Base-by-base conservation (phyloP, 2,329 filamentous ascomycete species). In the Sphaerulina populicola region DNA sequence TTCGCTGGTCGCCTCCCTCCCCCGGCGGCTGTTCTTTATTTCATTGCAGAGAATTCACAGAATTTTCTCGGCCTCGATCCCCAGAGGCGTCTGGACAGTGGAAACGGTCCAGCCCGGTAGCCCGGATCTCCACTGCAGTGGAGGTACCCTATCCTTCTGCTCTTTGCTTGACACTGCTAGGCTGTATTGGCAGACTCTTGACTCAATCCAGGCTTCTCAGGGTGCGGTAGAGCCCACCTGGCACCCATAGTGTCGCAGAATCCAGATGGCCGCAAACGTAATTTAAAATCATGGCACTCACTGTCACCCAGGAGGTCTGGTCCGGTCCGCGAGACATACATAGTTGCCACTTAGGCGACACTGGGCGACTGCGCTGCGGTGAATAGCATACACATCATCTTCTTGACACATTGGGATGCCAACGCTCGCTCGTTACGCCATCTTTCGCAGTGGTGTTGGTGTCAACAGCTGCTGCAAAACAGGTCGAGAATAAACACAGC, bases 1-100 rank as follows among this genome's bases (percentile, higher is more conserved):
- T 49, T 49, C 41, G 47, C 40, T 38, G 47, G 31, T 14, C n/a
- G n/a, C n/a, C n/a, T n/a, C n/a, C 14, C 18, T 27, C 18, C 14
- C 18, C 27, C 27, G 11, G 27, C 39, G 40, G 40, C 47, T n/a
- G 39, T 44, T 49, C 18, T 43, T 18, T n/a, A n/a, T 18, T 18
- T 18, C 4, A 18, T 18, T 18, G 18, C 18, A 18, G 18, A 18
- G 18, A 18, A 18, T 43, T 27, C n/a, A n/a, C n/a, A n/a, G n/a
- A n/a, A n/a, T n/a, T n/a, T n/a, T n/a, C n/a, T n/a, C n/a, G n/a
- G n/a, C n/a, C 4, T 33, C 31, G 39, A 21, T 36, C 46, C 38
- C 42, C 38, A 37, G 23, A 43, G n/a, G 38, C 37, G 39, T 41
- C 42, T 36, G 11, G n/a, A n/a, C n/a, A n/a, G n/a, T n/a, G n/a